Evolutionary conservation across 1,139 yeast species (phyloP).

Genomic region (Hyphopichia burtonii): DNA sequence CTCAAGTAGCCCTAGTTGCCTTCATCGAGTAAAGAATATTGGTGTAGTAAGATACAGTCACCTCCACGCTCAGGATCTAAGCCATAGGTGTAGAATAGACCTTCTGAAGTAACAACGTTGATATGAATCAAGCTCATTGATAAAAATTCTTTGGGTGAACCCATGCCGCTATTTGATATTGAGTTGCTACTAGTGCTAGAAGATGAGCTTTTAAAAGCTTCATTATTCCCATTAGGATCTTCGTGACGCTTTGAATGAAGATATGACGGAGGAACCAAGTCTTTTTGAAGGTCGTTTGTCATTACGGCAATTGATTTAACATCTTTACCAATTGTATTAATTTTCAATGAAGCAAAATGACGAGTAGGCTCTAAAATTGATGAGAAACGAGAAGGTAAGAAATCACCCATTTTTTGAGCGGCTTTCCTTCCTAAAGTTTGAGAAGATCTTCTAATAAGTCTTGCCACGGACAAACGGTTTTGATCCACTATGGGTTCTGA

Average conservation of each 20-base stretch:
- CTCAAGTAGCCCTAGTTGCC: not conserved
- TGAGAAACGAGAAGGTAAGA: conserved; percentile 78
- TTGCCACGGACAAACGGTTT: conserved; percentile 67
- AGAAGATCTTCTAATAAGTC: conserved; percentile 60
- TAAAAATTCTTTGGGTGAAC: conserved; percentile 29
- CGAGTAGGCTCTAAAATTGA: conserved; percentile 89
- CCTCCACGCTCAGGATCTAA: conserved; percentile 91
- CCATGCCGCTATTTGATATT: not conserved
- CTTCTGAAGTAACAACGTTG: conserved; percentile 84
- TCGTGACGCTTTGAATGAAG: conserved; percentile 15
- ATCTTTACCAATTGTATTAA: conserved; percentile 64
- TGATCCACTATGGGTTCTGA: conserved; percentile 69
- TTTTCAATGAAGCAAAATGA: conserved; percentile 89
- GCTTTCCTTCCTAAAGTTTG: conserved; percentile 69
- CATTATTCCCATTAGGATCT: conserved; percentile 6
- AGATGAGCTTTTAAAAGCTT: conserved; percentile 1
- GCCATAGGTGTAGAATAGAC: conserved; percentile 80
- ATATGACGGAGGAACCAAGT: conserved; percentile 36
- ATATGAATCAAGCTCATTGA: conserved; percentile 59
- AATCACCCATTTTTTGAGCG: conserved; percentile 86
- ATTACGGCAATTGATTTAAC: conserved; percentile 64
- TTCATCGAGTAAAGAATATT: conserved; percentile 50
- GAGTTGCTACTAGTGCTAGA: conserved; percentile 3
- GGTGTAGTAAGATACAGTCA: conserved; percentile 79
- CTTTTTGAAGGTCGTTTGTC: conserved; percentile 42